Evolutionary conservation across 169 alveolate species (phyloP).

Genomic region (Perkinsus chesapeaki): DNA sequence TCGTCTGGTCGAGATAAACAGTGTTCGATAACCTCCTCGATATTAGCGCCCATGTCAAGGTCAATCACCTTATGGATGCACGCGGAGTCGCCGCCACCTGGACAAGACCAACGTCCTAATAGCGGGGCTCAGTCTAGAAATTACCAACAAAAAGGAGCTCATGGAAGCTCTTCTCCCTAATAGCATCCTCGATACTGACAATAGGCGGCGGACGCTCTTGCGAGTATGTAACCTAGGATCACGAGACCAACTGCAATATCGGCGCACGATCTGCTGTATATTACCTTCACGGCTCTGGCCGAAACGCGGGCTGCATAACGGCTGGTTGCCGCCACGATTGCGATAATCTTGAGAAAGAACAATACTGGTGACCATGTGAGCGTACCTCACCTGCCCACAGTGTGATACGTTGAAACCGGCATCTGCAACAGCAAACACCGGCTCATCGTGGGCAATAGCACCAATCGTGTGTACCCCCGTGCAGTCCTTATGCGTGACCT

Average conservation of each 20-base stretch:
- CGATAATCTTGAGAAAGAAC: neutral
- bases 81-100: neutral
- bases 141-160: neutral
- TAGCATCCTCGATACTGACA: neutral
- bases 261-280: neutral
- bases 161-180: neutral
- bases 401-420: neutral
- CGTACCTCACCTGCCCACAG: neutral
- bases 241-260: neutral
- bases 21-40: neutral
- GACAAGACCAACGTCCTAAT: neutral
- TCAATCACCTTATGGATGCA: neutral
- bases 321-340: neutral
- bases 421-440: neutral
- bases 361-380: neutral
- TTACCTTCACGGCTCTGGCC: neutral
- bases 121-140: neutral
- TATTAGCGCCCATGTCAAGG: neutral
- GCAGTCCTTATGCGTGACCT: neutral
- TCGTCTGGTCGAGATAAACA: neutral
- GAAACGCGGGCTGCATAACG: neutral
- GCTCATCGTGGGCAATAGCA: slow-evolving; percentile 5
- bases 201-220: neutral
- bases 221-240: neutral
- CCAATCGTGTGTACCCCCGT: neutral